phyloP scores from a whole-genome alignment of 2,329 filamentous ascomycete genomes.

The Aquanectria penicillioides region DNA sequence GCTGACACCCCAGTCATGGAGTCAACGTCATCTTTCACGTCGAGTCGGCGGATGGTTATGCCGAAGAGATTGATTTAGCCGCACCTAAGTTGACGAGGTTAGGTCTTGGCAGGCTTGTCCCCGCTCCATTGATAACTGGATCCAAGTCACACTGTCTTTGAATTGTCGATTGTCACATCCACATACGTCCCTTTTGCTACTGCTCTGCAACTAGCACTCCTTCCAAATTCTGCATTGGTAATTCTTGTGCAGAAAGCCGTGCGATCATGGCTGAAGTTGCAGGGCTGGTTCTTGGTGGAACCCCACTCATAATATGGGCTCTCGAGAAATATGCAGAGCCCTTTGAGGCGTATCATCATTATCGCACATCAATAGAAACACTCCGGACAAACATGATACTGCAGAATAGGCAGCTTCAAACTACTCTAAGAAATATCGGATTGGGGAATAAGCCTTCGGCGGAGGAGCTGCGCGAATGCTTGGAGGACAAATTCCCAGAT shows the following conservation, averaged over 20 bases:
- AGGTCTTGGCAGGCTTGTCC: too few relatives aligned
- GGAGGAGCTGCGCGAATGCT: neutral
- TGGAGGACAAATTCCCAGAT: neutral
- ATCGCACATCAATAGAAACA: conserved; percentile 1
- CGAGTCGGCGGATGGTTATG: too few relatives aligned
- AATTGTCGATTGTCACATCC: too few relatives aligned
- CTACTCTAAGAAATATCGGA: neutral
- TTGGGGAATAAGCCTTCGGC: neutral
- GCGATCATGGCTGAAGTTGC: conserved; percentile 16
- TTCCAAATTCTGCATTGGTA: neutral
- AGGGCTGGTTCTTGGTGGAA: conserved; percentile 4
- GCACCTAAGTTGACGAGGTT: too few relatives aligned
- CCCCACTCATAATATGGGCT: conserved; percentile 9
- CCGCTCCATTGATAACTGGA: too few relatives aligned
- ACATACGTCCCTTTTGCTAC: too few relatives aligned
- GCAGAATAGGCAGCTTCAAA: neutral
- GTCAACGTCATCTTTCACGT: neutral
- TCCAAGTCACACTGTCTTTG: too few relatives aligned
- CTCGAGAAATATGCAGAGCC: conserved; percentile 16
- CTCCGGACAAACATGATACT: neutral
- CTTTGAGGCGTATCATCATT: neutral
- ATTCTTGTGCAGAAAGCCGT: neutral
- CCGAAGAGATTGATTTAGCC: too few relatives aligned
- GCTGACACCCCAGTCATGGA: neutral
- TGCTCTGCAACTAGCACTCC: too few relatives aligned